A percentile compares a stretch with the other conserved stretches of the same genome.
Conservation (phyloP, 768 basidiomycete genomes). For the Calocera cornea region DNA sequence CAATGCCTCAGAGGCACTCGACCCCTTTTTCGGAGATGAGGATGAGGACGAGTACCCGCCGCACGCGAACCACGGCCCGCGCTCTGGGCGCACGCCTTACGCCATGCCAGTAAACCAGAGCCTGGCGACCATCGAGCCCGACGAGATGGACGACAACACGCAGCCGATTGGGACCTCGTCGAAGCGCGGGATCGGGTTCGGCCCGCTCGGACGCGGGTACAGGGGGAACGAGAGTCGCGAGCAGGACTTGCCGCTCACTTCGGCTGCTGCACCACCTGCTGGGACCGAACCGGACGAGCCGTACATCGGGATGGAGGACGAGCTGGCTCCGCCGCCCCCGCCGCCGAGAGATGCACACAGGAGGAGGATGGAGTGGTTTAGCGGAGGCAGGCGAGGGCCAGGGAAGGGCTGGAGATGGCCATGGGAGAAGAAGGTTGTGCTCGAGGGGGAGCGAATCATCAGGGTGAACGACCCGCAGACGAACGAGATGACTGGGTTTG, state of each 20-base stretch:
- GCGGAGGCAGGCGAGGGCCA: background rate
- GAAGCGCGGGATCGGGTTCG: background rate
- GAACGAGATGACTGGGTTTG: conserved; percentile 46
- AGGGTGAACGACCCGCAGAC: conserved; percentile 62
- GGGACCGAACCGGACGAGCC: background rate
- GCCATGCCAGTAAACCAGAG: background rate
- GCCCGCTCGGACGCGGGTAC: background rate
- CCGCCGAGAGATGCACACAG: background rate
- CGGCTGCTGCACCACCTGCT: background rate
- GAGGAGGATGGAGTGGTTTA: background rate
- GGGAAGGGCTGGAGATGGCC: conserved; percentile 56
- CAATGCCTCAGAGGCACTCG: background rate
- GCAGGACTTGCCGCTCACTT: background rate
- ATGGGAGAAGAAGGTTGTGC: conserved; percentile 56
- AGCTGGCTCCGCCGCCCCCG: background rate
- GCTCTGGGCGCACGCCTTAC: background rate
- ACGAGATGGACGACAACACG: background rate
- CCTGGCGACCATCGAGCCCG: background rate
- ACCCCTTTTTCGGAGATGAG: conserved; percentile 5
- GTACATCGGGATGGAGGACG: conserved; percentile 1
- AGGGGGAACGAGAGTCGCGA: background rate
- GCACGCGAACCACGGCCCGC: background rate
- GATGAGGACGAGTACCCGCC: background rate
- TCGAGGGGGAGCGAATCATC: conserved; percentile 63
- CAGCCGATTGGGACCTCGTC: background rate